Base-by-base conservation (phyloP, 2,329 filamentous ascomycete genomes). In the Zopfia rhizophila region DNA sequence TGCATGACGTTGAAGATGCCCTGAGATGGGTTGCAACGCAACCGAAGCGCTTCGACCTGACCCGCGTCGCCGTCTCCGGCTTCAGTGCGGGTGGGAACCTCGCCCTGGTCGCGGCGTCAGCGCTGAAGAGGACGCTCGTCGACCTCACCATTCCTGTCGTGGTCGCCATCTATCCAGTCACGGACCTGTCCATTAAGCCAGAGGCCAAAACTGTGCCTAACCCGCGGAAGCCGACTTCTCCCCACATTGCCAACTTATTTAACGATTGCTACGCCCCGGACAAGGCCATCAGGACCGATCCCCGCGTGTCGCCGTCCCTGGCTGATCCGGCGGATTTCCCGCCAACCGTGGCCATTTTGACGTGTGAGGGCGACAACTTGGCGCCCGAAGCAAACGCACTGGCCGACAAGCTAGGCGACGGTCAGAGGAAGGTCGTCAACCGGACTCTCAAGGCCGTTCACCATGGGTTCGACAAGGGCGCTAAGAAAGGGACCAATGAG, bases 71-170 rank as follows among this genome's bases (percentile, higher is more conserved):
- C 0, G 43, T 75, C 1, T 68, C 63, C 1, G 75, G 75, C 7
- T 77, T 76, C 53, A 74, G 70, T 30, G 69, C 75, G 0, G 75
- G 75, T 3, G 74, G 39, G 0, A 75, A 69, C 30, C 60, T 77
- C 10, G 68, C 69, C 1, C 58, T 77, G 4, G 65, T 63, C 2
- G 63, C 66, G 2, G 56, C 66, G 1, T 41, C 16, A 12, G 21
- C 38, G n/a, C 22, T 43, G 19, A 23, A 61, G 61, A 37, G 58
- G 23, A 23, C 45, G 55, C 14, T 74, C 67, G 37, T 61, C 63
- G 5, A 53, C 46, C 29, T 59, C 61, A 36, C 70, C 61, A 3
- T 72, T 71, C 49, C 53, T 44, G 38, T 19, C 13, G 38, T 60
- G 41, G 3, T 72, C 18, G 63, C 68, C 1, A 65, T 74, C 40